A percentile compares a stretch with the other conserved stretches of the same genome.
Conservation (phyloP, 2,329 filamentous ascomycete genomes). For the Cladosporium phlei region DNA sequence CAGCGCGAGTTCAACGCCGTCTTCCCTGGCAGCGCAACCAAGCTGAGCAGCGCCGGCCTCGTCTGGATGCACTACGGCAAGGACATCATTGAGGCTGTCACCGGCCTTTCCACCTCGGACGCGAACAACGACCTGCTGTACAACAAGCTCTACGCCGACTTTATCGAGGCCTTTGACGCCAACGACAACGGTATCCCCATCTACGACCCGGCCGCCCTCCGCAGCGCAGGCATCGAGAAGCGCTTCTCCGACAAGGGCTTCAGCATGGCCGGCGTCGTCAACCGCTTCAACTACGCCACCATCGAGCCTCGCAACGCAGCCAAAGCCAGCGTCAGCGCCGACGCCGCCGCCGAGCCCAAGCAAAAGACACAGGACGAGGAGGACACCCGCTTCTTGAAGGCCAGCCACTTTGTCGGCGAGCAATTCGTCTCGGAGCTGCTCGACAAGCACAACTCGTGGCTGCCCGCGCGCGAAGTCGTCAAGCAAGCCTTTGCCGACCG, state of each 20-base stretch:
- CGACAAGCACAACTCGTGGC: conserved; percentile 71
- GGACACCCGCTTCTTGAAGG: conserved; percentile 71
- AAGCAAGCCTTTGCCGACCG: conserved; percentile 69
- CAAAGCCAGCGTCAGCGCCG: conserved; percentile 19
- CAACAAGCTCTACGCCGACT: conserved; percentile 85
- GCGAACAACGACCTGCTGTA: conserved; percentile 71
- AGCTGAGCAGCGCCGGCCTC: conserved; percentile 87
- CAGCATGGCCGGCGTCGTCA: conserved; percentile 80
- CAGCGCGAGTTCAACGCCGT: conserved; percentile 83
- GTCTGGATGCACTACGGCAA: conserved; percentile 95
- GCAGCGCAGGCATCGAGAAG: conserved; percentile 69
- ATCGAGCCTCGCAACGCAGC: conserved; percentile 29
- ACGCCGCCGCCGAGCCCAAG: conserved; percentile 22
- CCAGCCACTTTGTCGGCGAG: conserved; percentile 79
- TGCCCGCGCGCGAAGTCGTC: conserved; percentile 79
- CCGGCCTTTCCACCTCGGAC: conserved; percentile 56
- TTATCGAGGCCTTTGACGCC: conserved; percentile 92
- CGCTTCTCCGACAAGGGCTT: conserved; percentile 80
- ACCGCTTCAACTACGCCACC: conserved; percentile 67
- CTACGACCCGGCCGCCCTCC: conserved; percentile 68
- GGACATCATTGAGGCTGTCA: conserved; percentile 68
- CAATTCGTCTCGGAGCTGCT: conserved; percentile 79
- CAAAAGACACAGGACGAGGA: conserved; percentile 62
- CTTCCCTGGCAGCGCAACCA: conserved; percentile 79
- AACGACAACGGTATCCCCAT: conserved; percentile 92